Conservation (phyloP, 495 filamentous ascomycete genomes). For the Tuber umbilicatum region DNA sequence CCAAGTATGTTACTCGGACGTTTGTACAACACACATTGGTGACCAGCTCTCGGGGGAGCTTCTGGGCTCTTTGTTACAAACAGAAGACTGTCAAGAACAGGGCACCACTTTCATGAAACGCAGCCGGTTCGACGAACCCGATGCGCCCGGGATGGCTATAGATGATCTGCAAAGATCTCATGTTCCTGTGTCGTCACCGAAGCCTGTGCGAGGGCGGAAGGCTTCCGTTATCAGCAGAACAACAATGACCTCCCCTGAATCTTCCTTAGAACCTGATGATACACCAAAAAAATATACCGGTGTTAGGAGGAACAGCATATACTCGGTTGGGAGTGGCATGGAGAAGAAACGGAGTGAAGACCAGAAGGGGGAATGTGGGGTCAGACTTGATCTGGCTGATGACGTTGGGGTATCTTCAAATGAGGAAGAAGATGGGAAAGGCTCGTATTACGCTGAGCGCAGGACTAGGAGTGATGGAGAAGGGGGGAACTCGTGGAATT, state of each 20-base stretch:
- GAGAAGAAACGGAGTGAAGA: slow-evolving; percentile 20
- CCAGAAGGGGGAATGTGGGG: slow-evolving; percentile 13
- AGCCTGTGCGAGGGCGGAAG: slow-evolving; percentile 36
- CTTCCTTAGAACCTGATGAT: slow-evolving; percentile 19
- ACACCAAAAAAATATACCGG: slow-evolving; percentile 17
- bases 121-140: slow-evolving; percentile 12
- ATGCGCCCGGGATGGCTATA: slow-evolving; percentile 13
- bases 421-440: slow-evolving; percentile 49
- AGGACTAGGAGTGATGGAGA: slow-evolving; percentile 49
- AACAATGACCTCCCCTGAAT: slow-evolving; percentile 12
- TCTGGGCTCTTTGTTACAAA: slow-evolving; percentile 14
- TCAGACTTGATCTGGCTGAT: slow-evolving; percentile 39
- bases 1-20: slow-evolving; percentile 66
- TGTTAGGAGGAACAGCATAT: slow-evolving; percentile 23
- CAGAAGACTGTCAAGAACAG: slow-evolving; percentile 5
- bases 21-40: slow-evolving; percentile 49
- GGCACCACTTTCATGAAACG: slow-evolving; percentile 2
- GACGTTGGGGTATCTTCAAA: slow-evolving; percentile 45
- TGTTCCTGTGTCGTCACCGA: slow-evolving; percentile 35
- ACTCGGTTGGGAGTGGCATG: slow-evolving; percentile 8
- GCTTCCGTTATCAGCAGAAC: slow-evolving; percentile 32
- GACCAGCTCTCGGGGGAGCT: slow-evolving; percentile 23
- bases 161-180: slow-evolving; percentile 19
- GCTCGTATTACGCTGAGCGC: slow-evolving; percentile 53
- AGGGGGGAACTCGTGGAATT: slow-evolving; percentile 43